A percentile compares a stretch with the other conserved stretches of the same genome.
phyloP scores from a whole-genome alignment of 2,329 filamentous ascomycete species.

The Fusarium sp. region DNA sequence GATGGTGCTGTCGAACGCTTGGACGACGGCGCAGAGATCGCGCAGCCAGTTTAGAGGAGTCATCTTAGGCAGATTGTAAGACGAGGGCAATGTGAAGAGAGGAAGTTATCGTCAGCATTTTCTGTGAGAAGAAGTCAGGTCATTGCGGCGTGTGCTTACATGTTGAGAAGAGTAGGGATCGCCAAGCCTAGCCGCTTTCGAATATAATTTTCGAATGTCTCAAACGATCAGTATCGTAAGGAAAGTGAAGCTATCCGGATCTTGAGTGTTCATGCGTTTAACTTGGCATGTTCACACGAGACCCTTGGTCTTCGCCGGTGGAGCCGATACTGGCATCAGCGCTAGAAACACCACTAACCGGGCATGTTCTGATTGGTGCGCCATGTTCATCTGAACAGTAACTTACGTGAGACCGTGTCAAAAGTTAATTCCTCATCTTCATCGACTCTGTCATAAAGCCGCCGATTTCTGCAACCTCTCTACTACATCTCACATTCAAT shows the following conservation, averaged over 20 bases:
- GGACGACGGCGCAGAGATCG: neutral
- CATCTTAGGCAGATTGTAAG: neutral
- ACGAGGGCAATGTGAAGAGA: accelerated
- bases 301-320: neutral
- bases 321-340: neutral
- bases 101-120: neutral
- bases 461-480: accelerated
- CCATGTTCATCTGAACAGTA: neutral
- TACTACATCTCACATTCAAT: accelerated
- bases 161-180: neutral
- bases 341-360: neutral
- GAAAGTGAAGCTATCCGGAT: neutral
- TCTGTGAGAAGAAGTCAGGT: neutral
- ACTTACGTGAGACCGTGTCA: neutral
- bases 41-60: neutral
- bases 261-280: neutral
- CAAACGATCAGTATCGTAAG: neutral
- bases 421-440: neutral
- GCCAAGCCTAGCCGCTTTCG: neutral
- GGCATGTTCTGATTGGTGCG: neutral
- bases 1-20: neutral
- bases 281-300: neutral
- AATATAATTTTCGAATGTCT: neutral
- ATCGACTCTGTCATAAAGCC: neutral
- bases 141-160: constrained; percentile 8